These are phyloP conservation scores for Candida lessepsii DNA, from an alignment of 805 yeast genomes.

Conservation along the genomic window DNA sequence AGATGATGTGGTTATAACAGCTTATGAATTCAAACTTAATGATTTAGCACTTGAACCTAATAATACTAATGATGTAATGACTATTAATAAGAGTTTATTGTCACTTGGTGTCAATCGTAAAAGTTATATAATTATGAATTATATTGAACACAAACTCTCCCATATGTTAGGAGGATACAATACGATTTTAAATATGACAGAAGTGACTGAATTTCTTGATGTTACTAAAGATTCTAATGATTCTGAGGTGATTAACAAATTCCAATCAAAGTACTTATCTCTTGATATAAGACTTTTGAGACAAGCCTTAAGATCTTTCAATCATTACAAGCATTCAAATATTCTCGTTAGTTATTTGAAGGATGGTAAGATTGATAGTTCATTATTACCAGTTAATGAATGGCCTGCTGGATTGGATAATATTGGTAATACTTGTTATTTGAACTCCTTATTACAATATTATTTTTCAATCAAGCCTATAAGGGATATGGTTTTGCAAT, in stretches of 20 bases:
- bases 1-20: conserved; percentile 69
- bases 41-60: conserved; percentile 41
- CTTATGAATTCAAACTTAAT: conserved; percentile 61
- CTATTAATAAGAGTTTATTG: conserved; percentile 54
- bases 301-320: conserved; percentile 55
- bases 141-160: conserved; percentile 47
- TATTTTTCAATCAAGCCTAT: conserved; percentile 85
- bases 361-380: conserved; percentile 60
- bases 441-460: conserved; percentile 87
- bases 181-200: conserved; percentile 7
- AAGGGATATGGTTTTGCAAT: conserved; percentile 60
- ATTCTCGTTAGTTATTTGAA: conserved; percentile 55
- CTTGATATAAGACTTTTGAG: conserved; percentile 58
- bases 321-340: conserved; percentile 52
- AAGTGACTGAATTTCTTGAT: conserved; percentile 51
- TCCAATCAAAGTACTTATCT: conserved; percentile 26
- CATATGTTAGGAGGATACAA: conserved; percentile 13
- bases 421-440: conserved; percentile 93
- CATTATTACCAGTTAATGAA: conserved; percentile 55
- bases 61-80: conserved; percentile 29
- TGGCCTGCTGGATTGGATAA: conserved; percentile 94
- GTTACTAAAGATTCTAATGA: conserved; percentile 54
- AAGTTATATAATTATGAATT: conserved; percentile 56
- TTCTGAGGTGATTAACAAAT: conserved; percentile 51
- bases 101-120: conserved; percentile 60